Evolutionary conservation across 306 rosid species (phyloP), one percentile per base, ranked within the genome.

Genomic region (Castanopsis chinensis): DNA sequence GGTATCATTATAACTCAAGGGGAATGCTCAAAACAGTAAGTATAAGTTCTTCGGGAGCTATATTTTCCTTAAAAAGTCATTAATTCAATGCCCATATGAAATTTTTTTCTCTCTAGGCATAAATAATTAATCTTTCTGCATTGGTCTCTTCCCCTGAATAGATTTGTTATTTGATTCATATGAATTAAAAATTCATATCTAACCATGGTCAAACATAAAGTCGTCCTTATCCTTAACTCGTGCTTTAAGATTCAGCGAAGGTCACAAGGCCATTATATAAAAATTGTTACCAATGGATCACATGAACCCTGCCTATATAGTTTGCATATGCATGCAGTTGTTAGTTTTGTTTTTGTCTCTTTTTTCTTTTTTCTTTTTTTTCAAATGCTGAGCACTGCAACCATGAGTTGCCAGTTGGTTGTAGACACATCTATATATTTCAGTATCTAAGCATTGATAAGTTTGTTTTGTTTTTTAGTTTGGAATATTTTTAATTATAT

Each of bases 11-110:
- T 73, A 93, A 90, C 79, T 90, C 97, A 14, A 91, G 91, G 70
- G 94, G 97, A 78, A 93, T 93, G 94, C 87, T 91, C 69, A 91
- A 87, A 88, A 67, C 70, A 69, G 97, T 91, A 77, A 90, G 98
- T 85, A 51, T 3, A 14, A 45, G 15, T 7, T 81, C 55, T 43
- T 4, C 27, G 37, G 6, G 21, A 60, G 4, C 33, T 55, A n/a
- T 23, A 28, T 53, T 54, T 8, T 23, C 19, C 69, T 68, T 68
- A 51, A 2, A 25, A 59, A n/a, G 10, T 33, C 51, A 67, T 35
- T 10, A 35, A 19, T 15, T 35, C 72, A 35, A 33, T 45, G 19
- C 37, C 51, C 72, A 19, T 67, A 5, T 9, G 32, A 9, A 59
- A 21, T 4, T 59, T 23, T 59, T 0, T 59, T 58, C 15, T 21